Evolutionary conservation across 352 stramenopile genomes (phyloP), one percentile per base, ranked within the genome.

Genomic region (Pythium aquatile): DNA sequence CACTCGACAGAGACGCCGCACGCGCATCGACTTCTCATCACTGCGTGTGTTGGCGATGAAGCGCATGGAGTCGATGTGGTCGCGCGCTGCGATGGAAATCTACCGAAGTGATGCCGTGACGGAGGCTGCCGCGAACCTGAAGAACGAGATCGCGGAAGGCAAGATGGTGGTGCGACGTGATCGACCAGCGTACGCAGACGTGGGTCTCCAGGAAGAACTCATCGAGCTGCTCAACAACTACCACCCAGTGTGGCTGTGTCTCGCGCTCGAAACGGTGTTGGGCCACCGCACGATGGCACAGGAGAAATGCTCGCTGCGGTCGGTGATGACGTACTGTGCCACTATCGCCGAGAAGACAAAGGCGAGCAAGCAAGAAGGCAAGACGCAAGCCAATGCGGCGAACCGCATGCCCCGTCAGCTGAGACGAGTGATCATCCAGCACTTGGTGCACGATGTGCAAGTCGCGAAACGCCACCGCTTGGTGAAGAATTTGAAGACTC

Each of bases 181-280:
- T 56, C 84, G 90, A 6, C 90, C 95, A 39, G 79, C 98, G 33
- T 93, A 96, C 71, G 91, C 85, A 4, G 92, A 98, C 47, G 75
- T 98, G 29, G 91, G 85, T 0, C 72, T 98, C 2, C 80, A 97
- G 51, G 71, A 91, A 40, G 78, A 97, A n/a, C 63, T 98, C 3
- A 74, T 97, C 5, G 66, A 70, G 17, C 70, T 98, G 2, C 68
- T 98, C 28, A 93, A 97, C 48, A 95, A 91, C 10, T 98, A 98
- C 64, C 81, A 97, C 35, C 89, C 87, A 1, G 81, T 94, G 5
- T 98, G 93, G 93, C 79, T 98, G 17, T 85, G 85, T 32, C 68
- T 98, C 8, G 93, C 85, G 0, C 73, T 98, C 7, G 90, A 97
- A 70, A 88, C 83, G 14, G 84, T 98, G 44, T 74, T 97, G 3